Conservation (phyloP, 441 rosid species). For the Kokia cookei region DNA sequence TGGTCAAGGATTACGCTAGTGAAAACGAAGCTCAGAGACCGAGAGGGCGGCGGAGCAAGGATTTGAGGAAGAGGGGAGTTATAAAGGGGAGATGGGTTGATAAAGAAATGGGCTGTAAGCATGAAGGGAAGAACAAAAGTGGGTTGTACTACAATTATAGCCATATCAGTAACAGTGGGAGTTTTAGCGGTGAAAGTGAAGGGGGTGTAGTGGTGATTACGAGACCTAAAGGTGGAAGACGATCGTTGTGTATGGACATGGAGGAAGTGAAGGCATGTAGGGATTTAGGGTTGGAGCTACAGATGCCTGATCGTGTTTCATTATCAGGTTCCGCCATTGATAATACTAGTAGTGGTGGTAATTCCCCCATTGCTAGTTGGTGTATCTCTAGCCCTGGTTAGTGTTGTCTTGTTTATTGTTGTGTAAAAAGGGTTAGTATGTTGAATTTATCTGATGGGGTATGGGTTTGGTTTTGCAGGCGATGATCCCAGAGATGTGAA, state of each 20-base stretch:
- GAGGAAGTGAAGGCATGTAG: constrained; percentile 73
- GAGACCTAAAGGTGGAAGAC: constrained; percentile 59
- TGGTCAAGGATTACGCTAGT: constrained; percentile 9
- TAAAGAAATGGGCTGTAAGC: background rate
- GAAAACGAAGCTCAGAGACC: constrained; percentile 9
- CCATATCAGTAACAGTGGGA: constrained; percentile 16
- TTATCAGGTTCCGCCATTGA: constrained; percentile 25
- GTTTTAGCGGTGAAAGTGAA: constrained; percentile 54
- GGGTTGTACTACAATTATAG: background rate
- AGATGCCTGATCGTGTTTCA: constrained; percentile 45
- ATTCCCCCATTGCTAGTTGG: constrained; percentile 83
- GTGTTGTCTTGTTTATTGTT: background rate
- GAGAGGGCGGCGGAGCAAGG: constrained; percentile 16
- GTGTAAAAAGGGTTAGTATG: constrained; percentile 33
- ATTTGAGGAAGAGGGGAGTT: constrained; percentile 28
- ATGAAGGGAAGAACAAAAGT: constrained; percentile 12
- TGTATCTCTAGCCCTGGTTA: constrained; percentile 88
- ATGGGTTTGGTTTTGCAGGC: constrained; percentile 29
- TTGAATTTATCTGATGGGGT: background rate
- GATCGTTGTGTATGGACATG: constrained; percentile 62
- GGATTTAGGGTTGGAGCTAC: constrained; percentile 68
- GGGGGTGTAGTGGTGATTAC: constrained; percentile 51
- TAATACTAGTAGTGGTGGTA: constrained; percentile 72
- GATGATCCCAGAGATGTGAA: constrained; percentile 95
- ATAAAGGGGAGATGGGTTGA: constrained; percentile 17